Base-by-base conservation (phyloP, 441 rosid species). In the Gossypium gossypioides region DNA sequence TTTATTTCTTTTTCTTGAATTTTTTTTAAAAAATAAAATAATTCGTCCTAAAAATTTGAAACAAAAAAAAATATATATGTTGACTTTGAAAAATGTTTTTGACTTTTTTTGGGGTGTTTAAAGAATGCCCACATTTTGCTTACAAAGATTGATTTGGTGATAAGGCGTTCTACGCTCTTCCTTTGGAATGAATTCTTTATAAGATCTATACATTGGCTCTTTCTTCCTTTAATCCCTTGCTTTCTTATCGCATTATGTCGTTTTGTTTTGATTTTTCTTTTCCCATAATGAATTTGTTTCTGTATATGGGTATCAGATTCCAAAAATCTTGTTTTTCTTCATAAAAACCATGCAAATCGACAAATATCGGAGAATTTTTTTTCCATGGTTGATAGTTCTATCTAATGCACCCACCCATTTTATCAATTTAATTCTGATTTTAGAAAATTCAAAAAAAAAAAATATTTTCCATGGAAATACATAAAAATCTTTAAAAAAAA, bases 271-370 rank as follows among this genome's bases (percentile, higher is more conserved):
- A 32, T 44, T 44, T 44, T 44, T 29, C 4, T 29, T 12, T 15
- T 44, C 50, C 72, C 52, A 48, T 9, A 8, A 16, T 50, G 68
- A 68, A 72, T 56, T 56, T 37, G 8, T 56, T 9, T 24, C 4
- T 22, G 12, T 24, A 22, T 57, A 24, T 57, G 56, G 34, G 82
- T 44, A 76, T 74, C 78, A 16, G 74, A 37, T 63, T 63, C 68
- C 68, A 37, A 9, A 1, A 16, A 13, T 18, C 44, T 25, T 34
- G 24, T 32, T 61, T 61, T 61, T 32, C 0, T 63, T 37, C 68
- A 19, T 18, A 22, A 21, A 37, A 42, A 42, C 27, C 51, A 37
- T 62, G 68, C 50, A 16, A 62, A 62, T 18, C 27, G 68, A 62
- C 68, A 62, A 63, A 37, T 15, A 4, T 37, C 1, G 51, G 29